Evolutionary conservation across 2,329 filamentous ascomycete species (phyloP).

Genomic region (Exophiala bonariae): DNA sequence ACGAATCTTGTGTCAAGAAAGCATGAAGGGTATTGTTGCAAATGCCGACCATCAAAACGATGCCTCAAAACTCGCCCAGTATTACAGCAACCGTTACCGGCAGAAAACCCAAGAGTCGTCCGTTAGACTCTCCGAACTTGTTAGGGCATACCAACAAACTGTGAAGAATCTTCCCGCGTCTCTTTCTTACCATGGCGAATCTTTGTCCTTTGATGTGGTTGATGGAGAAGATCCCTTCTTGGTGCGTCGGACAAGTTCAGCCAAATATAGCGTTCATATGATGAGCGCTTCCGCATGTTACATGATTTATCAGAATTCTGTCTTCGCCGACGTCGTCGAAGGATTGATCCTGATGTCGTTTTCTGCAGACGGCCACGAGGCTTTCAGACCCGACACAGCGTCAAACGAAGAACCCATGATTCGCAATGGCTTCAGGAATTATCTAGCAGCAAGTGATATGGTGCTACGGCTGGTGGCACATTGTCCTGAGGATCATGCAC

Average conservation of each 20-base stretch:
- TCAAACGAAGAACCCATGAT: background rate
- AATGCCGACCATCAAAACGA: background rate
- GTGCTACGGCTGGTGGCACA: slow-evolving; percentile 31
- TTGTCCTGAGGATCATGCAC: slow-evolving; percentile 31
- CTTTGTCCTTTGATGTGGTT: background rate
- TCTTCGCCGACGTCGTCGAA: slow-evolving; percentile 4
- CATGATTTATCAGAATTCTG: slow-evolving; percentile 10
- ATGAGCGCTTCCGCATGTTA: slow-evolving; percentile 5
- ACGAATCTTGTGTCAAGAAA: slow-evolving; percentile 22
- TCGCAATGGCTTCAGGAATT: slow-evolving; percentile 18
- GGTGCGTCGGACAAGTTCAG: slow-evolving; percentile 1
- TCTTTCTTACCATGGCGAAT: slow-evolving; percentile 4
- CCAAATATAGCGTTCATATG: slow-evolving; percentile 3
- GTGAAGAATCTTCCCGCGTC: slow-evolving; percentile 1
- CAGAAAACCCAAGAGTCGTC: background rate
- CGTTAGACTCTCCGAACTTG: slow-evolving; percentile 2
- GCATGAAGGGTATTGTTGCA: background rate
- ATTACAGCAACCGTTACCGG: slow-evolving; percentile 2
- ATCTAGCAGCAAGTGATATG: slow-evolving; percentile 32
- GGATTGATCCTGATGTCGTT: slow-evolving; percentile 4
- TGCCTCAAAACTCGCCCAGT: slow-evolving; percentile 6
- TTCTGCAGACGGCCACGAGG: background rate
- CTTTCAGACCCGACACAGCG: background rate
- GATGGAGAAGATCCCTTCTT: background rate
- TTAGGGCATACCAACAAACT: slow-evolving; percentile 5